Percentiles rank a stretch among this genome's conserved stretches.
Evolutionary conservation across 2,329 filamentous ascomycete genomes (phyloP).

Genomic region (Rhexocercosporidium sp.): DNA sequence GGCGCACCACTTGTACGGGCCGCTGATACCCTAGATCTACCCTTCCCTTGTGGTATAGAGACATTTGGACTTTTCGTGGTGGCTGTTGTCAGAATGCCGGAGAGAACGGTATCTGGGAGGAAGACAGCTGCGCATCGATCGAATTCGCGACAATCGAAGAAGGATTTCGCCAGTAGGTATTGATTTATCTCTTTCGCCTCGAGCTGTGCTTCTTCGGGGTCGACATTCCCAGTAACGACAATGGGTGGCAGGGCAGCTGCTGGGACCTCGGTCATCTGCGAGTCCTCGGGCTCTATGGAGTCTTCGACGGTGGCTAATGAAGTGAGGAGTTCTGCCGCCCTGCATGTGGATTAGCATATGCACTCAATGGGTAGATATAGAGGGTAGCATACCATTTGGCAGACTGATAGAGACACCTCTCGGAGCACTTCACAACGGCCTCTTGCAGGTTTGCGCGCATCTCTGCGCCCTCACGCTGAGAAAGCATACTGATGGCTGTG

Average conservation of each 20-base stretch:
- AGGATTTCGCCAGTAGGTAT: conserved; percentile 89
- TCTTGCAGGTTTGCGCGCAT: conserved; percentile 74
- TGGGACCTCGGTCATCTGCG: conserved; percentile 59
- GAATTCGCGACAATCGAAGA: conserved; percentile 94
- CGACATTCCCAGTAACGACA: conserved; percentile 60
- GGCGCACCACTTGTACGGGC: conserved; percentile 23
- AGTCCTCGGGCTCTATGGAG: conserved; percentile 59
- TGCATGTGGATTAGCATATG: conserved; percentile 46
- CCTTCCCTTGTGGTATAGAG: conserved; percentile 61
- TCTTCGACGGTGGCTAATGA: conserved; percentile 68
- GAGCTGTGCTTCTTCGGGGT: conserved; percentile 74
- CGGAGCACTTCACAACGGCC: conserved; percentile 88
- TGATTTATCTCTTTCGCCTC: conserved; percentile 81
- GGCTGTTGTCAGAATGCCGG: conserved; percentile 61
- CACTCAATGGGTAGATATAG: background rate
- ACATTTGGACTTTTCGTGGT: conserved; percentile 46
- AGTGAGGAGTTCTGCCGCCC: conserved; percentile 92
- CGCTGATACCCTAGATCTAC: conserved; percentile 54
- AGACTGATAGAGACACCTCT: conserved; percentile 93
- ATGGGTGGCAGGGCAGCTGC: conserved; percentile 56
- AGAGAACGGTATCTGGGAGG: conserved; percentile 78
- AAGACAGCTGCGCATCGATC: conserved; percentile 92
- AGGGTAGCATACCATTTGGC: conserved; percentile 78
- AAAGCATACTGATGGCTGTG: background rate
- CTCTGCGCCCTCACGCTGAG: conserved; percentile 55